phyloP scores from a whole-genome alignment of 2,329 filamentous ascomycete species.

The Colletotrichum incanum region DNA sequence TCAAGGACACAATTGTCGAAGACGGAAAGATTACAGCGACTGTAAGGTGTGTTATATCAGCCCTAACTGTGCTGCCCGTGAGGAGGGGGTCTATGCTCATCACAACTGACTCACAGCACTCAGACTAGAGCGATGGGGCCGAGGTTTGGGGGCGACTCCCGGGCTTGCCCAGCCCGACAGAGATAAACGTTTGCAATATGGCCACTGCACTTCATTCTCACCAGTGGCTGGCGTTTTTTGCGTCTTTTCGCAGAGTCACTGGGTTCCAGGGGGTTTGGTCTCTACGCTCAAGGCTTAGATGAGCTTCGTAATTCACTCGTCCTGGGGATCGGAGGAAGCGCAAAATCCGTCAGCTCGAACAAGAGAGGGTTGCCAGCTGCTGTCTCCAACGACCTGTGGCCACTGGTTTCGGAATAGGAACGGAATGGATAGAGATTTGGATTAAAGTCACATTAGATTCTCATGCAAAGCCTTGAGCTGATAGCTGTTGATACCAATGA shows the following conservation, averaged over 20 bases:
- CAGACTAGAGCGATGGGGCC: not conserved
- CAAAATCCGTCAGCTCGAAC: not conserved
- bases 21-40: too few species aligned
- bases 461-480: not conserved
- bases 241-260: not conserved
- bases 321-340: not conserved
- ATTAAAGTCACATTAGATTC: not conserved
- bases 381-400: not conserved
- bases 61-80: not conserved
- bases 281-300: not conserved
- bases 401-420: not conserved
- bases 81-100: not conserved
- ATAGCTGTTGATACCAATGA: not conserved
- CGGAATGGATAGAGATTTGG: not conserved
- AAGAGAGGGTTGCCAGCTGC: not conserved
- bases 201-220: not conserved
- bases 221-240: not conserved
- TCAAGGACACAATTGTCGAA: too few species aligned
- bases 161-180: not conserved
- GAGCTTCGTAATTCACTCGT: too few species aligned
- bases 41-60: not conserved
- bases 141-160: too few species aligned
- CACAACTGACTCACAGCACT: not conserved
- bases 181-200: not conserved
- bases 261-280: not conserved